Evolutionary conservation across 805 yeast species (phyloP).

Genomic region (Metschnikowia similis): DNA sequence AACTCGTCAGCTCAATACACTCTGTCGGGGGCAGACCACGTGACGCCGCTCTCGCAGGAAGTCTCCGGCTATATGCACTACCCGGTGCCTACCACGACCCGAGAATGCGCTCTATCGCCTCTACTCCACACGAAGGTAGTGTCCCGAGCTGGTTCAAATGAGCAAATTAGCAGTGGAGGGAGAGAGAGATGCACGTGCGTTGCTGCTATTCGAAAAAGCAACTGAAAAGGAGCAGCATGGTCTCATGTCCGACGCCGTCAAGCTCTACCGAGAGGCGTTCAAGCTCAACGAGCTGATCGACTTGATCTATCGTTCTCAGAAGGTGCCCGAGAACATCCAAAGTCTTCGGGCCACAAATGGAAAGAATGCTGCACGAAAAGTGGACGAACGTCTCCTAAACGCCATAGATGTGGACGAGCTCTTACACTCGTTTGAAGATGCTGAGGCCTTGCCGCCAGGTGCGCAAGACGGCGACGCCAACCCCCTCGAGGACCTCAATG

Average conservation of each 20-base stretch:
- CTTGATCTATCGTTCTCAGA: constrained; percentile 54
- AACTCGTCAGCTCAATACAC: too few species aligned
- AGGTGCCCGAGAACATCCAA: constrained; percentile 37
- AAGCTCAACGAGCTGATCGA: constrained; percentile 61
- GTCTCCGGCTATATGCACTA: too few species aligned
- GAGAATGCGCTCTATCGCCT: neutral
- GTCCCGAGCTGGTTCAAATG: neutral
- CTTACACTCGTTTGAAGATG: constrained; percentile 31
- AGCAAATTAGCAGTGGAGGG: neutral
- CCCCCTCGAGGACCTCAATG: constrained; percentile 1
- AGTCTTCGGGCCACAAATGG: constrained; percentile 24
- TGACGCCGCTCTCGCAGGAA: too few species aligned
- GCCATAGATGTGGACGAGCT: constrained; percentile 40
- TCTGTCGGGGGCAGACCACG: too few species aligned
- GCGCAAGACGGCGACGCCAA: constrained; percentile 14
- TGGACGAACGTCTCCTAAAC: constrained; percentile 35
- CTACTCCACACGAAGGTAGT: neutral
- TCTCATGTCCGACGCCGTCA: constrained; percentile 76
- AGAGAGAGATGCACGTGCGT: constrained; percentile 37
- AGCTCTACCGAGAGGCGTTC: constrained; percentile 66
- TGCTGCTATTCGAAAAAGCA: constrained; percentile 65
- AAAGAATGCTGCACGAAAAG: constrained; percentile 24
- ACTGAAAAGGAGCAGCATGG: constrained; percentile 70
- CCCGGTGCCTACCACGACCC: neutral
- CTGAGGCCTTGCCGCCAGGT: constrained; percentile 19